Conservation (phyloP, 2,329 filamentous ascomycete species). For the Dactylellina cionopaga region DNA sequence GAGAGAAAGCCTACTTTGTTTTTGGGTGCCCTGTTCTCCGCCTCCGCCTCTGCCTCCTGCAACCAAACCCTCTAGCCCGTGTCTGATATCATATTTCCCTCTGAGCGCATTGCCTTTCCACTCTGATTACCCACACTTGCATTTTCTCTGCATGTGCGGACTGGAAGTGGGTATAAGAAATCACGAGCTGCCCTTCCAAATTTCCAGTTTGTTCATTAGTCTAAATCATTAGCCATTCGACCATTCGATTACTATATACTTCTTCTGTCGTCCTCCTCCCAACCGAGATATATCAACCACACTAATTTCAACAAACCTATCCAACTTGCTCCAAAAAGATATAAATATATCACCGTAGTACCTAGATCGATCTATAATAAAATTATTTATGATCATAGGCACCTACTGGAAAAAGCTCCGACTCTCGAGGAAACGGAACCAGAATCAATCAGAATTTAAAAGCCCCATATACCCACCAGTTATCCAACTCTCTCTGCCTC, state of each 20-base stretch:
- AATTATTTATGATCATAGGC: slow-evolving; percentile 41
- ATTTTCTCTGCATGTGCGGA: not conserved
- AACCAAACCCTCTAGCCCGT: slow-evolving; percentile 29
- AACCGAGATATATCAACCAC: not conserved
- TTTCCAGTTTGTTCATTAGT: not conserved
- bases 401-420: slow-evolving; percentile 23
- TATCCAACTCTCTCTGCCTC: slow-evolving; percentile 23
- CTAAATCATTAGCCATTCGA: not conserved
- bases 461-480: slow-evolving; percentile 10
- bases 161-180: slow-evolving; percentile 39
- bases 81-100: slow-evolving; percentile 53
- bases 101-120: slow-evolving; percentile 13
- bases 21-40: slow-evolving; percentile 32
- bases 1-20: slow-evolving; percentile 1
- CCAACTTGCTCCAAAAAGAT: not conserved
- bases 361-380: not conserved
- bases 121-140: slow-evolving; percentile 1
- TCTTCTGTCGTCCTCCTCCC: not conserved
- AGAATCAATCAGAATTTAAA: not conserved
- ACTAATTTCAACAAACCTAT: no score
- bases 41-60: not conserved
- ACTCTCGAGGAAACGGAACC: slow-evolving; percentile 2
- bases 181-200: not conserved
- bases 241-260: not conserved
- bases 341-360: not conserved